Conservation (phyloP, 2,329 filamentous ascomycete species). For the Mariannaea elegans region DNA sequence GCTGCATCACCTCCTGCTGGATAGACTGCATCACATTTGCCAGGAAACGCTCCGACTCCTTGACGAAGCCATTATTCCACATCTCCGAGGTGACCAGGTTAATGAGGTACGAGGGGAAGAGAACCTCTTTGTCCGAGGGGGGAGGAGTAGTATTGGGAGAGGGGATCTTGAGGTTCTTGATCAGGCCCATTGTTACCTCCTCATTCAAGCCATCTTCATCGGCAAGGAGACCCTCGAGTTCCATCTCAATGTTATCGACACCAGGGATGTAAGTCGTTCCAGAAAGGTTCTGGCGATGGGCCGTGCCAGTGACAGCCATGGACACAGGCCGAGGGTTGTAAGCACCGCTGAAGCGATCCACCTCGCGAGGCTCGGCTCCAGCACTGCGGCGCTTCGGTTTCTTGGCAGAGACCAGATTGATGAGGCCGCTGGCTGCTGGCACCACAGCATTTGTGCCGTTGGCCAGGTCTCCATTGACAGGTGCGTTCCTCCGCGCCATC, state of each 20-base stretch:
- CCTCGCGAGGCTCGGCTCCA: slow-evolving; percentile 82
- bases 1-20: slow-evolving; percentile 98
- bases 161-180: slow-evolving; percentile 96
- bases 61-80: slow-evolving; percentile 99
- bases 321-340: slow-evolving; percentile 97
- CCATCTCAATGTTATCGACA: slow-evolving; percentile 91
- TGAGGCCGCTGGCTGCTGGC: slow-evolving; percentile 76
- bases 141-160: slow-evolving; percentile 85
- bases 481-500: slow-evolving; percentile 79
- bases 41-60: slow-evolving; percentile 98
- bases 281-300: slow-evolving; percentile 75
- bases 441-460: slow-evolving; percentile 54
- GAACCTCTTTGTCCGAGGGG: slow-evolving; percentile 96
- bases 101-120: slow-evolving; percentile 98
- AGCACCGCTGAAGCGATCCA: slow-evolving; percentile 89
- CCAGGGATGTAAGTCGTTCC: slow-evolving; percentile 82
- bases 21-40: slow-evolving; percentile 99
- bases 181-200: slow-evolving; percentile 95
- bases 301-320: slow-evolving; percentile 82
- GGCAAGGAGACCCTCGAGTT: slow-evolving; percentile 91
- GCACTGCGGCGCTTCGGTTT: slow-evolving; percentile 95
- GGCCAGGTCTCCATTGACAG: slow-evolving; percentile 71
- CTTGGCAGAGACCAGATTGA: slow-evolving; percentile 97
- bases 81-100: slow-evolving; percentile 99
- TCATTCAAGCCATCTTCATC: slow-evolving; percentile 97